phyloP scores from a whole-genome alignment of 306 rosid species.

The Begonia peltatifolia region DNA sequence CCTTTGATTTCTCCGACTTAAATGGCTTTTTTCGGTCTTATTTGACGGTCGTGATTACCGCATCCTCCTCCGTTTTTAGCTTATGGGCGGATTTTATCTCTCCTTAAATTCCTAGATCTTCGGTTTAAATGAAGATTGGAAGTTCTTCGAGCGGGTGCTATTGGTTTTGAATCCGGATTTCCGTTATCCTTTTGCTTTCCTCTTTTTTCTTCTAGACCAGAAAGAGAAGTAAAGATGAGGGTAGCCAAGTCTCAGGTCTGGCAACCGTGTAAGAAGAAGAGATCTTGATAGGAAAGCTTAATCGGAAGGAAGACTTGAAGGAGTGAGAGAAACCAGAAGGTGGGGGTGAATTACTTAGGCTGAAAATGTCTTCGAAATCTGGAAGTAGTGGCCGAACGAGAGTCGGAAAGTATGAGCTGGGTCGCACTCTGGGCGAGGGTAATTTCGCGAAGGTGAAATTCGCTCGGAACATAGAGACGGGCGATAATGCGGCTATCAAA shows the following conservation, averaged over 20 bases:
- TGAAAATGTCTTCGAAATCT: conserved; percentile 36
- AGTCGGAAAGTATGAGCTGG: conserved; percentile 74
- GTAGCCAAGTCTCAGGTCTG: conserved; percentile 65
- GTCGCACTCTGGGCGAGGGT: conserved; percentile 85
- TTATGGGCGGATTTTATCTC: background rate
- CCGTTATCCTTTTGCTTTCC: background rate
- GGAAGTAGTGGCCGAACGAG: conserved; percentile 26
- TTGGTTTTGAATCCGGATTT: background rate
- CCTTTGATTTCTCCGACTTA: conserved; percentile 9
- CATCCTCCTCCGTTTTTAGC: background rate
- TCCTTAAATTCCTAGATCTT: background rate
- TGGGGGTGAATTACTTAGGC: background rate
- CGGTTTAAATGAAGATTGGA: background rate
- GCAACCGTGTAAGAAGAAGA: conserved; percentile 98
- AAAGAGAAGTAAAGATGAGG: conserved; percentile 30
- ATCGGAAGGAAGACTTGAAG: background rate
- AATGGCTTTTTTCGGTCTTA: conserved; percentile 17
- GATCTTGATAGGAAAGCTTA: conserved; percentile 18
- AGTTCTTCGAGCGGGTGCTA: background rate
- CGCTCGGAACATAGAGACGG: conserved; percentile 45
- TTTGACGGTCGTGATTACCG: conserved; percentile 13
- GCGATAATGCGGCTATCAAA: conserved; percentile 66
- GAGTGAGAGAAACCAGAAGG: background rate
- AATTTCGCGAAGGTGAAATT: conserved; percentile 86
- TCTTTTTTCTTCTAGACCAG: background rate